Evolutionary conservation across 2,329 filamentous ascomycete genomes (phyloP).

Genomic region (Hymenotorrendiella dingleyae): DNA sequence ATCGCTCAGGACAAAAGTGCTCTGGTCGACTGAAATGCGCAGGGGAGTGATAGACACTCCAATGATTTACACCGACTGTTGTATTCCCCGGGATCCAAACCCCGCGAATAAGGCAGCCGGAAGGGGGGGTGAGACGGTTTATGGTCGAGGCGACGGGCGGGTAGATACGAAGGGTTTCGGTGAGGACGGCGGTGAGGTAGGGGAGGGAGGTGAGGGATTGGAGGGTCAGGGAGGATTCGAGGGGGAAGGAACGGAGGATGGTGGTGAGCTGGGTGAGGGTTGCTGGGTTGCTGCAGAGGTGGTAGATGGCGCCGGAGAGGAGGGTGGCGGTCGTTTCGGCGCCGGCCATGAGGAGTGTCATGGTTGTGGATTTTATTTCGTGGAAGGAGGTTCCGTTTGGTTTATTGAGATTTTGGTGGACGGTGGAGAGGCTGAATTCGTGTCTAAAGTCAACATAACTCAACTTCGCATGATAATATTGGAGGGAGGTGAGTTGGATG

Average conservation of each 20-base stretch:
- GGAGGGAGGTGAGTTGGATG: no score
- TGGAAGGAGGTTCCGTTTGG: constrained; percentile 1
- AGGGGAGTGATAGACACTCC: constrained; percentile 3
- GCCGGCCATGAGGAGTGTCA: constrained; percentile 11
- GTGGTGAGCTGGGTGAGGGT: constrained; percentile 28
- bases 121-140: background rate
- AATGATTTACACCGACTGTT: constrained; percentile 3
- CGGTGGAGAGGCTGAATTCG: background rate
- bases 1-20: constrained; percentile 24
- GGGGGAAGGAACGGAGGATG: constrained; percentile 37
- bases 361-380: constrained; percentile 6
- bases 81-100: constrained; percentile 6
- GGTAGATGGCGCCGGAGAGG: constrained; percentile 8
- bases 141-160: constrained; percentile 8
- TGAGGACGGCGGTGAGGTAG: constrained; percentile 6
- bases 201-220: background rate
- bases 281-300: constrained; percentile 28
- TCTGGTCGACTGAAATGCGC: constrained; percentile 23
- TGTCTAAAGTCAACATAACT: no score
- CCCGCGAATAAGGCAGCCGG: constrained; percentile 4
- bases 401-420: background rate
- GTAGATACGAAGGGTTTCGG: constrained; percentile 6
- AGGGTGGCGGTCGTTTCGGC: constrained; percentile 16
- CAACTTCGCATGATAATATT: no score
- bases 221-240: background rate